Evolutionary conservation across 1,284 basidiomycete species (phyloP).

Genomic region (Stygiomarasmius scandens): DNA sequence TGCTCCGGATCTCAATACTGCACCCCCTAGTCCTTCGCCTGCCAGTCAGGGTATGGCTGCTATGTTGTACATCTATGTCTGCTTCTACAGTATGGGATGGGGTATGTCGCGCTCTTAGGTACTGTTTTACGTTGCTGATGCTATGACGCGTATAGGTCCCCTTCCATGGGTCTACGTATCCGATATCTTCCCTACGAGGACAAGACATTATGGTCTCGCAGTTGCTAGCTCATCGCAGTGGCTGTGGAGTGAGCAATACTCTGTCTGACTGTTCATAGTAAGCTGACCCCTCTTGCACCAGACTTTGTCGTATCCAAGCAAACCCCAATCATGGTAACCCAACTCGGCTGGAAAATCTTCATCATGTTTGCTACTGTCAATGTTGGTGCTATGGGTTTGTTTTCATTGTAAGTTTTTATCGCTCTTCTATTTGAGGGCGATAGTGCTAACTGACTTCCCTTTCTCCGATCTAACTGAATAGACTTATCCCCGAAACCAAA

Average conservation of each 20-base stretch:
- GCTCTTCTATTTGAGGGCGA: background rate
- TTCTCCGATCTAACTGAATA: slow-evolving; percentile 22
- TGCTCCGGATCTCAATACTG: slow-evolving; percentile 19
- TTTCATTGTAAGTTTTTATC: slow-evolving; percentile 28
- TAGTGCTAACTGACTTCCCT: background rate
- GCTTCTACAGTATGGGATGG: slow-evolving; percentile 62
- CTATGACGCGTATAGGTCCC: slow-evolving; percentile 13
- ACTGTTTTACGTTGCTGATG: background rate
- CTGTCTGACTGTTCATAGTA: too few relatives aligned
- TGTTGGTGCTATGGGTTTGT: slow-evolving; percentile 40
- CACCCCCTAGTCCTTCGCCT: slow-evolving; percentile 34
- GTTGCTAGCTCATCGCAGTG: slow-evolving; percentile 63
- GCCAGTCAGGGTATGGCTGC: slow-evolving; percentile 62
- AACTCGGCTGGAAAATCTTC: slow-evolving; percentile 60
- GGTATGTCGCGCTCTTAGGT: slow-evolving; percentile 35
- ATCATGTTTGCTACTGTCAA: slow-evolving; percentile 62
- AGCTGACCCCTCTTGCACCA: too few relatives aligned
- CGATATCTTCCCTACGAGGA: slow-evolving; percentile 74
- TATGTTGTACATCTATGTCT: slow-evolving; percentile 63
- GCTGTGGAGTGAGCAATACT: slow-evolving; percentile 56
- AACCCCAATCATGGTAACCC: slow-evolving; percentile 58
- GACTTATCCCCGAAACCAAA: slow-evolving; percentile 66
- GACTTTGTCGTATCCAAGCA: slow-evolving; percentile 66
- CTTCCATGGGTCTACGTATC: slow-evolving; percentile 65
- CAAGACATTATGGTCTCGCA: slow-evolving; percentile 67